A percentile compares a stretch with the other conserved stretches of the same genome.
Evolutionary conservation across 2,329 filamentous ascomycete species (phyloP).

Genomic region (Boeremia exigua): DNA sequence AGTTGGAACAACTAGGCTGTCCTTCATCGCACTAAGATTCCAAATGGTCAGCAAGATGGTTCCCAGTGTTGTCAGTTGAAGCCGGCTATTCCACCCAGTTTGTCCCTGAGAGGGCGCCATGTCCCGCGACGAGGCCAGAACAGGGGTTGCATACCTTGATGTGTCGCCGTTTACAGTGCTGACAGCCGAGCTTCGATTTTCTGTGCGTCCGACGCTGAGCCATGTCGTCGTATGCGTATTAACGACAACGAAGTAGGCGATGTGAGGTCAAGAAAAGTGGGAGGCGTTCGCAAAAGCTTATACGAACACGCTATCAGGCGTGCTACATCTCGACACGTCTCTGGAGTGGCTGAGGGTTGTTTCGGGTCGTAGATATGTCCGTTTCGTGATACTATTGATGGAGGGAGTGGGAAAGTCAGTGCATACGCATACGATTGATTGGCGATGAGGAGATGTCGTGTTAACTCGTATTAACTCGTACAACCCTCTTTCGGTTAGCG

Average conservation of each 20-base stretch:
- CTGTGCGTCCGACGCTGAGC: slow-evolving; percentile 23
- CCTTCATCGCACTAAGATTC: slow-evolving; percentile 26
- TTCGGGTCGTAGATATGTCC: background rate
- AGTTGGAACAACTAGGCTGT: slow-evolving; percentile 26
- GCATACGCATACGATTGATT: background rate
- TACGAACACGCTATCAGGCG: background rate
- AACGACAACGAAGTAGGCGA: background rate
- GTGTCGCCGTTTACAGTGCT: slow-evolving; percentile 30
- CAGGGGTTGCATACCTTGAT: slow-evolving; percentile 22
- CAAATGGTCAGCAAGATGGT: too few species aligned
- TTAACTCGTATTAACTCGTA: slow-evolving; percentile 1
- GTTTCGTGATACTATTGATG: background rate
- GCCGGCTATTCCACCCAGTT: too few species aligned
- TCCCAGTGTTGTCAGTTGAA: too few species aligned
- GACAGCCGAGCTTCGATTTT: slow-evolving; percentile 29
- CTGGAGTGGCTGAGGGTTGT: background rate
- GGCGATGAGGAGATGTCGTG: background rate
- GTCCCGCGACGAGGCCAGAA: background rate
- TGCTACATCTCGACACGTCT: slow-evolving; percentile 1
- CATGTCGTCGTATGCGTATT: slow-evolving; percentile 9
- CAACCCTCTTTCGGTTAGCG: background rate
- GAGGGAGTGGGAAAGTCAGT: background rate
- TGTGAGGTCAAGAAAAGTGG: background rate
- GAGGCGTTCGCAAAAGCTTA: background rate
- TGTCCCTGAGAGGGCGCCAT: too few species aligned